phyloP scores from a whole-genome alignment of 495 filamentous ascomycete species.

The Cercophora samala region DNA sequence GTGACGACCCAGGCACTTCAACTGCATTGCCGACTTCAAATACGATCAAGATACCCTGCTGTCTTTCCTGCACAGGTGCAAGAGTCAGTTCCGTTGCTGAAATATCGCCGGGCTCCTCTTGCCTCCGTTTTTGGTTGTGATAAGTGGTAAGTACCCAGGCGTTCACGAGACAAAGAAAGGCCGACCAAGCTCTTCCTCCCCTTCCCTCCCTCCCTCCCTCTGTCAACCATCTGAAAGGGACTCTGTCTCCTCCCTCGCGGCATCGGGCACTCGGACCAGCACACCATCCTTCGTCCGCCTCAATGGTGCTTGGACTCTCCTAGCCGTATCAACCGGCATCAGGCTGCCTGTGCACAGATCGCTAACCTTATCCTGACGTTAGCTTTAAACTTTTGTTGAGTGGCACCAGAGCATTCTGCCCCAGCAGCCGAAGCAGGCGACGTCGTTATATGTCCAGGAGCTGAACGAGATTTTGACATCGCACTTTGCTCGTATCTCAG shows the following conservation, averaged over 20 bases:
- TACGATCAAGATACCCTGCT: not conserved
- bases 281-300: not conserved
- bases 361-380: not conserved
- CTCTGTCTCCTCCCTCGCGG: too few relatives aligned
- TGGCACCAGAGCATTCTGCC: not conserved
- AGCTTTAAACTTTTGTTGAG: not conserved
- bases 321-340: not conserved
- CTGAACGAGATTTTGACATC: not conserved
- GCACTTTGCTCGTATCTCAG: not conserved
- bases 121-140: constrained; percentile 15
- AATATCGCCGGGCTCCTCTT: constrained; percentile 39
- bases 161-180: constrained; percentile 10
- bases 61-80: constrained; percentile 12
- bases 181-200: not conserved
- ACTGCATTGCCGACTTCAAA: not conserved
- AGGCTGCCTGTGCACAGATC: not conserved
- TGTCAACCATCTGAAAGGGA: not conserved
- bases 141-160: constrained; percentile 23
- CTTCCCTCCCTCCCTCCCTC: too few relatives aligned
- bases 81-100: constrained; percentile 37
- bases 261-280: not conserved
- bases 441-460: not conserved
- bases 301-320: not conserved
- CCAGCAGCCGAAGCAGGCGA: not conserved
- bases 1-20: not conserved